Base-by-base conservation (phyloP, 257 asterid species). In the Jasminum sambac region DNA sequence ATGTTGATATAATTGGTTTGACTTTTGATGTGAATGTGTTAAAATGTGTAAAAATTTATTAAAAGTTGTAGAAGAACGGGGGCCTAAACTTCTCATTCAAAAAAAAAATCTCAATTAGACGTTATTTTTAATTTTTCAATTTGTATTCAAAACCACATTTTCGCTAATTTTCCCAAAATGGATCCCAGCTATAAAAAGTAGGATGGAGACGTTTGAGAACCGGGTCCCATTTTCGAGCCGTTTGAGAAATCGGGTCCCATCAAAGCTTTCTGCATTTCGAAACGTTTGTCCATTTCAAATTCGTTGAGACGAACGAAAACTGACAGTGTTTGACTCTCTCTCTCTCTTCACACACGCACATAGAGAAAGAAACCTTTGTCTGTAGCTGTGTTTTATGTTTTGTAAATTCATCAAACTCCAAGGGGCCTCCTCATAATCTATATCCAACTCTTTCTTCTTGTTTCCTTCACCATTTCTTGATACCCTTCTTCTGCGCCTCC, bases 191-290 rank as follows among this genome's bases (percentile, higher is more conserved):
- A 70, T 43, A 17, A 19, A 52, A 19, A 52, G 13, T 60, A 50
- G 75, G 39, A 72, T 73, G 77, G 84, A 83, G 92, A 92, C 95
- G 95, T 90, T 88, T 80, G 88, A 78, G 81, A 81, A 63, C 36
- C 11, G 74, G 82, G 80, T 26, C 84, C 84, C 82, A 73, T 55
- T 55, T 55, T 52, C 61, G 8, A 55, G 62, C 62, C 36, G 62
- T 55, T 55, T 55, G 79, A 76, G 71, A 75, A 73, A 37, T 3
- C 8, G 78, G 90, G 87, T 14, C 92, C 92, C 89, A 84, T 48
- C 39, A 61, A 76, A 52, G 24, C 83, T 75, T 79, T 72, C 71
- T 71, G 71, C 87, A 72, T 63, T 86, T 85, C 81, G 74, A 84
- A 80, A 69, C 50, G 14, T 72, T 81, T 80, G 84, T 78, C 76